Conservation (phyloP, 164 flowering plant species). For the Vitis cinerea region DNA sequence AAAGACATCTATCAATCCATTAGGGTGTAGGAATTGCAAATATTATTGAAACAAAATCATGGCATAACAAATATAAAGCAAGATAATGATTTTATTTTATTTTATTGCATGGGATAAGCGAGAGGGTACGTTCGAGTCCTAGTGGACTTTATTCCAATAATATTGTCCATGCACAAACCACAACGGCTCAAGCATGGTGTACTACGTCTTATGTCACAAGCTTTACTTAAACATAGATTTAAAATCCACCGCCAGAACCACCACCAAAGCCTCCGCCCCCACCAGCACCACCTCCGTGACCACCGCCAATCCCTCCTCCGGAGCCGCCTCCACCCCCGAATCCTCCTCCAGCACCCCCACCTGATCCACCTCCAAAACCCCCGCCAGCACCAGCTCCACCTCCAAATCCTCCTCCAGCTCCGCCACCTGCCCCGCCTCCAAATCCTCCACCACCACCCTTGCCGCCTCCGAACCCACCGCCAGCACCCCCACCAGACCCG, state of each 20-base stretch:
- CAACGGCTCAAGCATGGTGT: not conserved
- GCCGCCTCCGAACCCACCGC: not conserved
- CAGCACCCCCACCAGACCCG: not conserved
- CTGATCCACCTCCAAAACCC: conserved; percentile 5
- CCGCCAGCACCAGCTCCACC: conserved; percentile 6
- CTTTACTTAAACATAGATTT: not conserved
- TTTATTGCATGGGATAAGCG: too few species aligned
- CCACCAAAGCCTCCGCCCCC: conserved; percentile 10
- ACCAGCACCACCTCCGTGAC: conserved; percentile 9
- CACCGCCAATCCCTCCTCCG: conserved; percentile 11
- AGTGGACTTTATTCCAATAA: not conserved
- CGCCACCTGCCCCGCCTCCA: not conserved
- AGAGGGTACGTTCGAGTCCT: too few species aligned
- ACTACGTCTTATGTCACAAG: not conserved
- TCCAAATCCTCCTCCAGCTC: conserved; percentile 3
- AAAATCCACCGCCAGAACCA: conserved; percentile 4
- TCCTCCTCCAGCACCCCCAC: conserved; percentile 6
- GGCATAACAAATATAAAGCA: too few species aligned
- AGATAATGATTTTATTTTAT: too few species aligned
- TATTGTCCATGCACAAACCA: not conserved
- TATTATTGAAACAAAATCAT: too few species aligned
- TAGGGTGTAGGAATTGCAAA: too few species aligned
- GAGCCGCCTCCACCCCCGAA: not conserved
- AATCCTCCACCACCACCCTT: not conserved
- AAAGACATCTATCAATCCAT: too few species aligned